phyloP scores from a whole-genome alignment of 306 rosid genomes.

The Canavalia ensiformis region DNA sequence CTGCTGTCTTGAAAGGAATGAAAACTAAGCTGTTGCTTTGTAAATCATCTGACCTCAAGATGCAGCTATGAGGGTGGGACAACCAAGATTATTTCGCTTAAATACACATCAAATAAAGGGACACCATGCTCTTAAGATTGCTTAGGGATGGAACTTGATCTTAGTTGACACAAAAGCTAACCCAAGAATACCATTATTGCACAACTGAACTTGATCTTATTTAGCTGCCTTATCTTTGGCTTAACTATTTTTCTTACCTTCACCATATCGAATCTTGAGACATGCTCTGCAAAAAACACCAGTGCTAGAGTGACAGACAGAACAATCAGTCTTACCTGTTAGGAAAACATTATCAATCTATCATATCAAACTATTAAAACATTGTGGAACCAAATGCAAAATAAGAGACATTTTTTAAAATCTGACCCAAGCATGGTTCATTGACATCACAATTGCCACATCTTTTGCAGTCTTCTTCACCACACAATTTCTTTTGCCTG shows the following conservation, averaged over 20 bases:
- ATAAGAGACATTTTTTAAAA: conserved; percentile 5
- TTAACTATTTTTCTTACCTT: conserved; percentile 58
- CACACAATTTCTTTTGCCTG: conserved; percentile 82
- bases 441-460: conserved; percentile 69
- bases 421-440: conserved; percentile 75
- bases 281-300: conserved; percentile 82
- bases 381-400: not conserved
- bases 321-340: conserved; percentile 85
- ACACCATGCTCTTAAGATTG: not conserved
- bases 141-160: not conserved
- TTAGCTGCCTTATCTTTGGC: not conserved
- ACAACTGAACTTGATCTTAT: no score
- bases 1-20: not conserved
- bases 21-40: not conserved
- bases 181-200: not conserved
- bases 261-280: conserved; percentile 81
- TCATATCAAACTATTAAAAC: conserved; percentile 24
- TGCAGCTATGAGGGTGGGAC: not conserved
- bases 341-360: not conserved
- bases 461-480: conserved; percentile 80
- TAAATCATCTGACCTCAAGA: conserved; percentile 1
- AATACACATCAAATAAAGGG: conserved; percentile 15
- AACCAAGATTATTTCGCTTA: conserved; percentile 10
- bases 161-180: not conserved
- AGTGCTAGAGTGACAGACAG: conserved; percentile 73